Evolutionary conservation across 1,284 basidiomycete species (phyloP), one percentile per base, ranked within the genome.

Genomic region (Pseudomicrostroma phylloplanum): DNA sequence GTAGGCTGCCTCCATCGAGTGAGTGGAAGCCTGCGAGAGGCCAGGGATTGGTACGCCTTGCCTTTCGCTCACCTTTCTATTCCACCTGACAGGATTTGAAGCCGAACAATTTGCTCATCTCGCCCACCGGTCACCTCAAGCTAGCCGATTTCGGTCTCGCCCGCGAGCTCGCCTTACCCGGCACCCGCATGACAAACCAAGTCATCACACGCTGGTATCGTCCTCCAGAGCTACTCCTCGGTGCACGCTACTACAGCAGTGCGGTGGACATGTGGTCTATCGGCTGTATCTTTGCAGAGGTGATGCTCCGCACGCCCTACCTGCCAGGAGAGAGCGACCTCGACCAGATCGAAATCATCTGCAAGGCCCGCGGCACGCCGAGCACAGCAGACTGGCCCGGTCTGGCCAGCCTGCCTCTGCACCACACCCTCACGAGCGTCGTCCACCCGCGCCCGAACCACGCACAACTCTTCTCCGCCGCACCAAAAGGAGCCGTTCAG

Each of bases 121-220:
- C 91, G 0, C 86, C 89, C 0, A 85, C 90, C 57, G 96, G 96
- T 0, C 88, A 91, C 62, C 87, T 98, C 67, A 99, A 98, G 81
- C 86, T 99, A 66, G 96, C 96, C 25, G 96, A 99, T 87, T 99
- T 99, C 79, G 96, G 96, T 85, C 85, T 99, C 8, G 96, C 96
- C 25, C 84, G 96, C 67, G 96, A 98, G 81, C 94, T 90, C 79
- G 89, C 89, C 41, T 92, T 94, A 75, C 91, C 93, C 25, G 90
- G 88, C 0, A 87, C 88, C 73, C 90, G 91, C 78, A 98, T 99
- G 96, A 97, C 96, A 0, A 91, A 88, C 72, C 92, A 97, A 77
- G 96, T 99, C 64, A 94, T 99, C 77, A 98, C 96, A 6, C 63
- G 65, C n/a, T 98, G 96, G 96, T 99, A 98, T 78, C 88, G 96